Evolutionary conservation across 2,329 filamentous ascomycete species (phyloP).

Genomic region (Macrophomina pseudophaseolina): DNA sequence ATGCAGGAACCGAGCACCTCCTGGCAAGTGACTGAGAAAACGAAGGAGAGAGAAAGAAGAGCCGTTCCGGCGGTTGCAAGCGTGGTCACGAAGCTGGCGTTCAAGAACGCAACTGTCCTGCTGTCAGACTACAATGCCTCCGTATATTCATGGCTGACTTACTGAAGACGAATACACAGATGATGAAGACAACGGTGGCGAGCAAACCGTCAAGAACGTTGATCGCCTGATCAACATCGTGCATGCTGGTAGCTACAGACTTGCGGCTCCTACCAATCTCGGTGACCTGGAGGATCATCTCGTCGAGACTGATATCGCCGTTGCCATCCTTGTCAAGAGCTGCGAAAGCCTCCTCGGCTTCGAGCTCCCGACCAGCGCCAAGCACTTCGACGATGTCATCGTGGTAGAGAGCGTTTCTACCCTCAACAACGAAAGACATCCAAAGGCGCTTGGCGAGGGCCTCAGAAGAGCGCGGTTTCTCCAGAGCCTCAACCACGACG

Average conservation of each 20-base stretch:
- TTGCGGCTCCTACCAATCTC: constrained; percentile 87
- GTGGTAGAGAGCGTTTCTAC: constrained; percentile 74
- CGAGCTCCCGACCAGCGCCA: constrained; percentile 71
- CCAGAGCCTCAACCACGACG: constrained; percentile 84
- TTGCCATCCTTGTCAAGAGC: constrained; percentile 86
- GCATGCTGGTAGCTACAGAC: constrained; percentile 89
- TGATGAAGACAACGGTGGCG: constrained; percentile 77
- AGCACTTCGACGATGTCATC: constrained; percentile 91
- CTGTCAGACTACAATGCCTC: background rate
- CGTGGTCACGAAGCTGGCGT: constrained; percentile 81
- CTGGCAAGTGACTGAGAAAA: constrained; percentile 89
- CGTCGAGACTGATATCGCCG: constrained; percentile 91
- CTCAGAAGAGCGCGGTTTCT: constrained; percentile 82
- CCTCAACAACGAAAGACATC: constrained; percentile 97
- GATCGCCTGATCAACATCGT: constrained; percentile 95
- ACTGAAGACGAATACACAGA: constrained; percentile 83
- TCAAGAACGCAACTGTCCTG: constrained; percentile 77
- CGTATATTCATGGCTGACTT: constrained; percentile 42
- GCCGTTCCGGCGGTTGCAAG: constrained; percentile 90
- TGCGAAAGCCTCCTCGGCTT: constrained; percentile 85
- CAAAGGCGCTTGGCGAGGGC: constrained; percentile 93
- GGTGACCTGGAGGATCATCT: constrained; percentile 88
- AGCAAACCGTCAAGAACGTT: constrained; percentile 87
- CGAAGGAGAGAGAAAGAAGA: constrained; percentile 92
- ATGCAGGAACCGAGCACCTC: constrained; percentile 98